A percentile compares a stretch with the other conserved stretches of the same genome.
These are phyloP conservation scores for Colletotrichum magnum DNA, from an alignment of 2,329 filamentous ascomycete species.

Conservation along the genomic window DNA sequence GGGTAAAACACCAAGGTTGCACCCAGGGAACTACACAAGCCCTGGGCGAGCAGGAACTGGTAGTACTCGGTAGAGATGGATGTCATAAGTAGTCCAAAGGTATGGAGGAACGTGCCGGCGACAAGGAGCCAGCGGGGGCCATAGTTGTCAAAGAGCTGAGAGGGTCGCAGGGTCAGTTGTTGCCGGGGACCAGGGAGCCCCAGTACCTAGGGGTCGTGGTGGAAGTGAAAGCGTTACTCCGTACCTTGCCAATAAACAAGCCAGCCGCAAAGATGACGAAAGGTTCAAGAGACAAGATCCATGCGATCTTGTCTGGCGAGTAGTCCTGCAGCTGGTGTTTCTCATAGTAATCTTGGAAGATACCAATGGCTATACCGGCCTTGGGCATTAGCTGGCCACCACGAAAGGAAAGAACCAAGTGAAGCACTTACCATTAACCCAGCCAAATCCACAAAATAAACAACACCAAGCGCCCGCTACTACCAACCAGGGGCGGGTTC, in stretches of 20 bases:
- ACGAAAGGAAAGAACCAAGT: no score
- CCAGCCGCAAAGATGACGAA: constrained; percentile 60
- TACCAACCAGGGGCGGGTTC: no score
- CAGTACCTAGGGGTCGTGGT: constrained; percentile 57
- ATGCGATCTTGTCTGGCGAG: constrained; percentile 67
- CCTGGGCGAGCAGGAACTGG: constrained; percentile 56
- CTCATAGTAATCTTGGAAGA: constrained; percentile 73
- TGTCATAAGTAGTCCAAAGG: constrained; percentile 75
- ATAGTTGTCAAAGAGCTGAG: constrained; percentile 72
- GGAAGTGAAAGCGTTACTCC: neutral
- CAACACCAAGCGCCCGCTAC: no score
- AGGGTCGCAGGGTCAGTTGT: neutral
- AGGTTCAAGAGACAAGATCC: constrained; percentile 69
- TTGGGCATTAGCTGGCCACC: no score
- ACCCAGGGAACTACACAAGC: constrained; percentile 23
- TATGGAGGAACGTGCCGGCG: constrained; percentile 66
- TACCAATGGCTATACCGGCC: constrained; percentile 51
- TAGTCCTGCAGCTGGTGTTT: constrained; percentile 60
- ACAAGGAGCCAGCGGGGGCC: constrained; percentile 70
- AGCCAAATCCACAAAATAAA: no score
- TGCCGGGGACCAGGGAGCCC: constrained; percentile 10
- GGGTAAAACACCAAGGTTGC: no score
- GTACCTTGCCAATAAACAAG: no score
- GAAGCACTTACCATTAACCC: no score
- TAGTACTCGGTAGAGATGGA: constrained; percentile 59